Conservation (phyloP, 2,329 filamentous ascomycete genomes). For the Bertia moriformis region DNA sequence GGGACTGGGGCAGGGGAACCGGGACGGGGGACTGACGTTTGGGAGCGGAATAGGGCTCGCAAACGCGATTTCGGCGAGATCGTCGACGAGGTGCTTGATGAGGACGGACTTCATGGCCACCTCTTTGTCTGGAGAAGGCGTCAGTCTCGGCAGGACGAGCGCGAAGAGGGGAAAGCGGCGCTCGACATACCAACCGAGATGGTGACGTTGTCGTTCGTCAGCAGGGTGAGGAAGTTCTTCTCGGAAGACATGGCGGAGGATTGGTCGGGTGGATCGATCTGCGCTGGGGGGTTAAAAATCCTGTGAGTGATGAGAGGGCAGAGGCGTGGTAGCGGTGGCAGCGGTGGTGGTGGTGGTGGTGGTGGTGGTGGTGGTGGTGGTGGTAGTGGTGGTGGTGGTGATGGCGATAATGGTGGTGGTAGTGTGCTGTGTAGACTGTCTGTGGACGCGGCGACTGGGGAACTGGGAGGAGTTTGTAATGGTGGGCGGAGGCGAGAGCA, state of each 20-base stretch:
- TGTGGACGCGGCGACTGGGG: too few species aligned
- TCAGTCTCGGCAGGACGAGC: conserved; percentile 2
- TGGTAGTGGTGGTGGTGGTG: too few species aligned
- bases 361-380: too few species aligned
- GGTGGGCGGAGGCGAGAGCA: too few species aligned
- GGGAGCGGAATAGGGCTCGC: conserved; percentile 63
- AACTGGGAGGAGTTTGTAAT: too few species aligned
- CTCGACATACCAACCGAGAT: neutral
- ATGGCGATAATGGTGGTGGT: too few species aligned
- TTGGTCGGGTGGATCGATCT: too few species aligned
- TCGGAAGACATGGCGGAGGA: neutral
- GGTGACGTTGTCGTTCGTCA: neutral
- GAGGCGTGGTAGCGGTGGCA: too few species aligned
- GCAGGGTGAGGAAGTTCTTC: neutral
- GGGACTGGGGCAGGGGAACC: conserved; percentile 2
- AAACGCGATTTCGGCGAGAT: conserved; percentile 53
- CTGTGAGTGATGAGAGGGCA: too few species aligned
- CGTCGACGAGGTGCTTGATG: conserved; percentile 97
- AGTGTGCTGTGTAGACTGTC: too few species aligned
- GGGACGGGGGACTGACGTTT: conserved; percentile 42
- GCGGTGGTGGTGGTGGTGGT: too few species aligned
- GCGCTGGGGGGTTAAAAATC: too few species aligned
- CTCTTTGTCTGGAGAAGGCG: conserved; percentile 40
- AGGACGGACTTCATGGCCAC: conserved; percentile 85
- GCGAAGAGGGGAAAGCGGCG: conserved; percentile 3